Evolutionary conservation across 2,329 filamentous ascomycete genomes (phyloP).

Genomic region (Penicillium olsonii): DNA sequence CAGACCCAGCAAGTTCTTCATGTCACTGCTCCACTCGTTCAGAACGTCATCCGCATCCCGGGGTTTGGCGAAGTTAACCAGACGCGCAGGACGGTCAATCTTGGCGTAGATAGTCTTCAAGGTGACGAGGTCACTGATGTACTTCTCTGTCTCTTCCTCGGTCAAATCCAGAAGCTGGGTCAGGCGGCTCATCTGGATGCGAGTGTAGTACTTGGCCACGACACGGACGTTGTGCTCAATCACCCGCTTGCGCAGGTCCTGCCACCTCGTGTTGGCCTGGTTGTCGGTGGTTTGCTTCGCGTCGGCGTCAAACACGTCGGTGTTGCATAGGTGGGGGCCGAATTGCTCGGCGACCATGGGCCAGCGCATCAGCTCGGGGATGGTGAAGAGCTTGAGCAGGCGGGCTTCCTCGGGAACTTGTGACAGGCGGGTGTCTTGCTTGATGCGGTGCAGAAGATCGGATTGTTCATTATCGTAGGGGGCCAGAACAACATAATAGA

Average conservation of each 20-base stretch:
- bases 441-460: conserved; percentile 90
- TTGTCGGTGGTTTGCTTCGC: conserved; percentile 68
- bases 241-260: conserved; percentile 94
- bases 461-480: conserved; percentile 99
- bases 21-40: conserved; percentile 98
- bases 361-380: conserved; percentile 98
- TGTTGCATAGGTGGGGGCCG: conserved; percentile 80
- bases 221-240: conserved; percentile 99
- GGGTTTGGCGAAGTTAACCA: conserved; percentile 93
- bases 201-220: conserved; percentile 97
- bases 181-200: conserved; percentile 87
- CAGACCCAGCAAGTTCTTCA: conserved; percentile 85
- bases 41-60: conserved; percentile 92
- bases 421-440: conserved; percentile 78
- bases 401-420: conserved; percentile 78
- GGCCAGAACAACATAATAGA: conserved; percentile 95
- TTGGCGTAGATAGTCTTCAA: conserved; percentile 98
- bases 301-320: conserved; percentile 80
- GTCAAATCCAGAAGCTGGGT: conserved; percentile 88
- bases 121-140: conserved; percentile 95
- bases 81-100: conserved; percentile 88
- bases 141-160: conserved; percentile 97
- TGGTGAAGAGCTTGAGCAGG: conserved; percentile 90
- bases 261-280: conserved; percentile 84
- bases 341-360: conserved; percentile 88